Base-by-base conservation (phyloP, 1,284 basidiomycete species). In the Malassezia globosa region DNA sequence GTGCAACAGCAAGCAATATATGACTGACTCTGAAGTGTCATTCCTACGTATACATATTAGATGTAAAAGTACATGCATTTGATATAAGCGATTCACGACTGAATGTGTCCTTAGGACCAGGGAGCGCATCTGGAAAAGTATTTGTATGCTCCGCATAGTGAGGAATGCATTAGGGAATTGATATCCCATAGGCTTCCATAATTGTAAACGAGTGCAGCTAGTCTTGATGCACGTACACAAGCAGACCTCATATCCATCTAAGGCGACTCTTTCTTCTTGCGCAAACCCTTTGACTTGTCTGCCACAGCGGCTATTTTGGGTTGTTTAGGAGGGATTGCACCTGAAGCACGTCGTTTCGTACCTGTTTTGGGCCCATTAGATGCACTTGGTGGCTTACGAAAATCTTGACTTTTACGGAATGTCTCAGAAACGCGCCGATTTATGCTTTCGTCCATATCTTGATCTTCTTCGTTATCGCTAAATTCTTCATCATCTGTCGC, bases 311-410 rank as follows among this genome's bases (percentile, higher is more conserved):
- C 42, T 4, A 25, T 24, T 21, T 45, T 45, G 18, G 35, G 16
- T 13, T 16, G n/a, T n/a, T n/a, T n/a, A n/a, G n/a, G n/a, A 31
- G 29, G 29, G 29, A 31, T 8, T 8, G 29, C 29, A 8, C n/a
- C n/a, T 31, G 29, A 31, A 10, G 29, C 10, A 31, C n/a, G 29
- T 8, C 3, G 35, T 18, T 23, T 8, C 37, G 3, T 18, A 23
- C 13, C 37, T 8, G 7, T 39, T 22, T 39, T 11, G 16, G 35
- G 10, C 16, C 35, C 39, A 18, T 16, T 41, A 10, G 1, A 5
- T 13, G 50, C 45, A 16, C 45, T 47, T 10, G 45, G 50, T 13
- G 50, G 50, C 27, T 52, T 52, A 3, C 27, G 44, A 19, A 52
- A 52, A 3, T 18, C 27, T 0, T 14, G 6, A 14, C 10, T 10